Percentiles rank a stretch among this genome's conserved stretches.
Evolutionary conservation across 2,329 filamentous ascomycete species (phyloP).

Genomic region (Boeremia lycopersici): DNA sequence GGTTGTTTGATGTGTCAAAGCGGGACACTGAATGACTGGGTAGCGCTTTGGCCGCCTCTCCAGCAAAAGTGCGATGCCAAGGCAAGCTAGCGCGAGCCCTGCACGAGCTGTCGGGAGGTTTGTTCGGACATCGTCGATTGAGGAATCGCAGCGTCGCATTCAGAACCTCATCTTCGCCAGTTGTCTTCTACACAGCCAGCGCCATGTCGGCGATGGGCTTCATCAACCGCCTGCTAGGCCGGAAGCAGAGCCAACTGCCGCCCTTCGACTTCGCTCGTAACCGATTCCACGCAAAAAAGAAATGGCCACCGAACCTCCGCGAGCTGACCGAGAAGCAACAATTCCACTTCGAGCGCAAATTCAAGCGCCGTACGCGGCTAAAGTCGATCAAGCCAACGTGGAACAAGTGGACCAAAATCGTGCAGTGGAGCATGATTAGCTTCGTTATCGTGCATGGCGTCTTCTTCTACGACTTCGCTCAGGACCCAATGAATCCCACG

Average conservation of each 20-base stretch:
- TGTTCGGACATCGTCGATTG: conserved; percentile 29
- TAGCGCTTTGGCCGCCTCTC: conserved; percentile 18
- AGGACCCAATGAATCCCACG: conserved; percentile 41
- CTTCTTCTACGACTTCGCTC: conserved; percentile 64
- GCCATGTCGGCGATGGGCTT: conserved; percentile 27
- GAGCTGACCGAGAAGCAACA: conserved; percentile 73
- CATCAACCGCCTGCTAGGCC: conserved; percentile 57
- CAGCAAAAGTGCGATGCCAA: conserved; percentile 30
- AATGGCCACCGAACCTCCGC: conserved; percentile 79
- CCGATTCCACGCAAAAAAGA: conserved; percentile 69
- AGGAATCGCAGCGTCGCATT: conserved; percentile 4
- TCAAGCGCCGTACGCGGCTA: conserved; percentile 70
- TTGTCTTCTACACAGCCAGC: conserved; percentile 10
- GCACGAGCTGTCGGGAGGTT: conserved; percentile 10
- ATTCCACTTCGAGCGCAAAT: conserved; percentile 78
- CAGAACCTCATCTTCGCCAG: conserved; percentile 2
- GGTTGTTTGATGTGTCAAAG: conserved; percentile 15
- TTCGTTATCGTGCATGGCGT: conserved; percentile 61
- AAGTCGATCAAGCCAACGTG: conserved; percentile 67
- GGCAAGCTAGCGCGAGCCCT: conserved; percentile 14
- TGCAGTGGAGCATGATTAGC: conserved; percentile 60
- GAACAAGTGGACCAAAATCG: conserved; percentile 68
- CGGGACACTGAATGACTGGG: conserved; percentile 13
- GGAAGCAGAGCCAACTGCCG: conserved; percentile 47
- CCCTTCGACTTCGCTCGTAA: conserved; percentile 57